Evolutionary conservation across 1,284 basidiomycete genomes (phyloP).

Genomic region (Quambalaria eucalypti): DNA sequence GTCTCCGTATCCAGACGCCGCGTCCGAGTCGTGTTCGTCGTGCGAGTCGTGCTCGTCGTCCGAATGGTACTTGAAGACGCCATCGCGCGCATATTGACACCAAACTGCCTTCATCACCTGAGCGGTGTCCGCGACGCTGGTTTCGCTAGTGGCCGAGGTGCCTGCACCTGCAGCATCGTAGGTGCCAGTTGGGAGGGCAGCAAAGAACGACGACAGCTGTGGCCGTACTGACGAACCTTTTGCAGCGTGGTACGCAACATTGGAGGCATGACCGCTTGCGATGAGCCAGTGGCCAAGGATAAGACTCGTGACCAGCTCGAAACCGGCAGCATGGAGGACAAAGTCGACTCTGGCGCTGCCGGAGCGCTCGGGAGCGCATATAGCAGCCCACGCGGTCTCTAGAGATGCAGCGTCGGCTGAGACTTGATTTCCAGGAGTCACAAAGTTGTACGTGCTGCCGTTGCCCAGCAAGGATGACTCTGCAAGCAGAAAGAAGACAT

Average conservation of each 20-base stretch:
- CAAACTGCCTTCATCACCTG: conserved; percentile 60
- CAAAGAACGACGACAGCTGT: no score
- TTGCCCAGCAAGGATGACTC: conserved; percentile 69
- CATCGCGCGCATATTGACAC: conserved; percentile 61
- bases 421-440: conserved; percentile 72
- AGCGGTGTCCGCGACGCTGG: no score
- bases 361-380: conserved; percentile 52
- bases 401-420: conserved; percentile 58
- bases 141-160: no score
- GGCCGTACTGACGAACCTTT: conserved; percentile 44
- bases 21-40: no score
- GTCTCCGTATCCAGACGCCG: no score
- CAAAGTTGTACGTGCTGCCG: conserved; percentile 63
- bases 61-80: conserved; percentile 65
- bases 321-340: conserved; percentile 80
- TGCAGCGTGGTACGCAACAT: conserved; percentile 45
- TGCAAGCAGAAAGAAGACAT: conserved; percentile 72
- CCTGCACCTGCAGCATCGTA: no score
- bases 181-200: no score
- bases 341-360: conserved; percentile 61
- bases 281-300: conserved; percentile 77
- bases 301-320: conserved; percentile 90
- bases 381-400: conserved; percentile 63
- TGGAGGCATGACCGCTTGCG: conserved; percentile 24
- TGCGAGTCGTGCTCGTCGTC: no score